Evolutionary conservation across 768 basidiomycete genomes (phyloP), one percentile per base, ranked within the genome.

Genomic region (Russula vinacea): DNA sequence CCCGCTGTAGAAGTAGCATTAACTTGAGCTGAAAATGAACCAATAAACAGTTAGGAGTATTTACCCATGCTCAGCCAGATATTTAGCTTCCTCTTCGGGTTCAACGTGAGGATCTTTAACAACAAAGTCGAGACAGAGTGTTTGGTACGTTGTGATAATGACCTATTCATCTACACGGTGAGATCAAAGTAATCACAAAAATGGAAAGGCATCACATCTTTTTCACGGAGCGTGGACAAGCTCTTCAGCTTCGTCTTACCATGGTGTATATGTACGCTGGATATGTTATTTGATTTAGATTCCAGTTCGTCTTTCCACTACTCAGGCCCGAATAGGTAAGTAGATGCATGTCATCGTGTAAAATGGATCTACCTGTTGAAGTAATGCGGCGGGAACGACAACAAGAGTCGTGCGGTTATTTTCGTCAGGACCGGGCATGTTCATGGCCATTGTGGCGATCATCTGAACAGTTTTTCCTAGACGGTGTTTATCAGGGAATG

Each of bases 251-350:
- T 88, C 58, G 86, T 83, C 63, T 80, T 80, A 5, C 90, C 88
- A 69, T 92, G 89, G 67, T 92, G 88, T 11, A 92, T 78, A 68
- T 84, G 83, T 0, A 87, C 85, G 0, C 73, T 75, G 68, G 88
- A 86, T 19, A 86, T 73, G 17, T 78, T 81, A 61, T 86, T 83
- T 0, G 86, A 84, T 74, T 89, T 90, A 3, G 77, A 77, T 57
- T 85, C 83, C 1, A 92, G 80, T 75, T 91, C 89, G 24, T 85
- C 84, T 72, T 86, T 85, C 87, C 87, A 89, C 84, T 88, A 68
- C 26, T 40, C 24, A n/a, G 64, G 64, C 42, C 24, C 47, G 24
- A 39, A 54, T 26, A n/a, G 42, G 52, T 42, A 7, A 33, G 13
- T 11, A 57, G 53, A 52, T 6, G 58, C 11, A 40, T 19, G 26